A percentile compares a stretch with the other conserved stretches of the same genome.
These are phyloP conservation scores for Aspergillus egyptiacus DNA, from an alignment of 495 filamentous ascomycete species.

Conservation along the genomic window DNA sequence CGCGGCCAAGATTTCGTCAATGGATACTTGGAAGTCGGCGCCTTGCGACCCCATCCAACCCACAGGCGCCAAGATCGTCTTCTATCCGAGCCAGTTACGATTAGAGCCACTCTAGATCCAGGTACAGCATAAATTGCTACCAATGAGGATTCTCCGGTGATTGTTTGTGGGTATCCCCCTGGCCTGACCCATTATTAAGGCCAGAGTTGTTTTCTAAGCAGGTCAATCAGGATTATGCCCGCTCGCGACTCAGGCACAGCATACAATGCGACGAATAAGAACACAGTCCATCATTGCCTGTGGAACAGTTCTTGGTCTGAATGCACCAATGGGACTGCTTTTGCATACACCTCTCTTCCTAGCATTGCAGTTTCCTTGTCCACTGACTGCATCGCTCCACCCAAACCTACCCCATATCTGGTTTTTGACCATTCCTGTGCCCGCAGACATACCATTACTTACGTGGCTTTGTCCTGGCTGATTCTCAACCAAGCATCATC, in stretches of 20 bases:
- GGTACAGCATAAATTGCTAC: background rate
- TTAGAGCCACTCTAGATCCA: background rate
- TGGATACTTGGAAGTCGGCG: background rate
- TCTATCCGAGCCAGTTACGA: background rate
- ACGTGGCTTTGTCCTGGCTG: no score
- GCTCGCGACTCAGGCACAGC: constrained; percentile 2
- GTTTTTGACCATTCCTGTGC: background rate
- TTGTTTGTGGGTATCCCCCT: no score
- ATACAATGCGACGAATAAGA: background rate
- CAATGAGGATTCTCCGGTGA: no score
- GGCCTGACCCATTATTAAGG: no score
- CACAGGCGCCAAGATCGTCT: background rate
- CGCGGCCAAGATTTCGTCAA: background rate
- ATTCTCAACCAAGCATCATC: no score
- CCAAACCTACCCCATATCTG: background rate
- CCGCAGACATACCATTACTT: background rate
- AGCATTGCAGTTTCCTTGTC: background rate
- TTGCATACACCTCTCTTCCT: background rate
- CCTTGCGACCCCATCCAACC: background rate
- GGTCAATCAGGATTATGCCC: background rate
- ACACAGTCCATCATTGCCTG: background rate
- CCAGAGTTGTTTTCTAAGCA: background rate
- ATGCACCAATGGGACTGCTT: constrained; percentile 4
- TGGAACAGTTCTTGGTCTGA: background rate
- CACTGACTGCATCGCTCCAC: background rate